A percentile compares a stretch with the other conserved stretches of the same genome.
Conservation (phyloP, 2,329 filamentous ascomycete species). For the Pyricularia sp. region DNA sequence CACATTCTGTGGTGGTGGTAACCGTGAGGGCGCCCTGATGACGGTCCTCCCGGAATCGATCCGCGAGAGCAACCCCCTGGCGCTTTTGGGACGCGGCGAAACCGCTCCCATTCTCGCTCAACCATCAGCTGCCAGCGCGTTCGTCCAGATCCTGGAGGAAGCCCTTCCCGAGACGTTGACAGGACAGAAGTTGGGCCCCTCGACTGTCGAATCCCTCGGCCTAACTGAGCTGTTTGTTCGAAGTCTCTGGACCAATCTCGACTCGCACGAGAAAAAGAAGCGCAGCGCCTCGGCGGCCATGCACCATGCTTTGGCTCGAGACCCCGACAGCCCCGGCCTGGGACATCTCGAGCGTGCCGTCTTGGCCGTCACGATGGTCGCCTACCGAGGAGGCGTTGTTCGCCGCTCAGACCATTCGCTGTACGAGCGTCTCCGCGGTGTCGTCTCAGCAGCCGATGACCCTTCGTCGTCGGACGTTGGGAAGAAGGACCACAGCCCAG, state of each 20-base stretch:
- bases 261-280: conserved; percentile 35
- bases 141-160: conserved; percentile 8
- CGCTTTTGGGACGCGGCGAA: conserved; percentile 19
- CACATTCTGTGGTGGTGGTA: conserved; percentile 76
- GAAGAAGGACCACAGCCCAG: conserved; percentile 25
- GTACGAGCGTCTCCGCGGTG: conserved; percentile 28
- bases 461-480: not conserved
- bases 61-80: conserved; percentile 57
- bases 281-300: conserved; percentile 59
- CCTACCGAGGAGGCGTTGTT: conserved; percentile 61
- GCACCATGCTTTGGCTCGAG: conserved; percentile 60
- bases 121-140: not conserved
- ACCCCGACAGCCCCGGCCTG: conserved; percentile 62
- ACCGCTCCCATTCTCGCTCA: not conserved
- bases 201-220: conserved; percentile 30
- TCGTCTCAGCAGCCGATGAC: conserved; percentile 21
- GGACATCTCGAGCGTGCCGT: conserved; percentile 63
- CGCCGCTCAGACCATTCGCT: conserved; percentile 36
- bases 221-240: conserved; percentile 34
- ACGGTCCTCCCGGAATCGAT: conserved; percentile 52
- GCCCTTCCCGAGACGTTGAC: conserved; percentile 23
- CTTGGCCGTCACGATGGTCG: conserved; percentile 61
- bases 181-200: not conserved
- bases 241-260: conserved; percentile 37
- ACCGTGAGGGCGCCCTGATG: conserved; percentile 75